Evolutionary conservation across 495 filamentous ascomycete genomes (phyloP), one percentile per base, ranked within the genome.

Genomic region (Penicillium subrubescens): DNA sequence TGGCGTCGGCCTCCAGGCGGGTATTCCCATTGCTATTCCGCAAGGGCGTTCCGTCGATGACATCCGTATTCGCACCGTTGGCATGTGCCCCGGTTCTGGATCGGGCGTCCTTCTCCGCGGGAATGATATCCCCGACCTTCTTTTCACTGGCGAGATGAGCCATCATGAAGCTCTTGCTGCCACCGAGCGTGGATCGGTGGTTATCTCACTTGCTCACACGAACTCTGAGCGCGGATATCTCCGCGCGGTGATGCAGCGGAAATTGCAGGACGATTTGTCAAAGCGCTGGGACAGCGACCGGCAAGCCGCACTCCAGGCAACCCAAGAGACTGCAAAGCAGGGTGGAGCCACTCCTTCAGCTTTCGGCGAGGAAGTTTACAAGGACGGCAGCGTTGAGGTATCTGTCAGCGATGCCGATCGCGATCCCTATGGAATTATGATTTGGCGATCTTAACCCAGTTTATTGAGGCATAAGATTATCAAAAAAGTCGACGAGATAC

Each of bases 61-160:
- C 27, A 84, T 89, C 43, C 74, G 72, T 44, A 89, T 93, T 62
- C 76, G 78, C 14, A 87, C 83, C 10, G 82, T 86, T 5, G 82
- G 84, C 17, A 83, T 98, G 43, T 97, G 94, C 66, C 94, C 95
- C 3, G 95, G 95, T 0, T 92, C 89, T 1, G 95, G 95, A 0
- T 87, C 85, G 4, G 84, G 87, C 35, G 80, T 97, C 14, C 84
- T 99, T 61, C 83, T 89, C 55, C 83, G 88, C 19, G 69, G 77
- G 19, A 77, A 78, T 14, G 80, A 84, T 27, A 83, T 89, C 5
- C 79, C 83, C 0, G 93, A 97, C 71, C 77, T 97, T 29, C 76
- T 94, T 0, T 90, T 98, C 62, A 98, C 94, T 0, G 95, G 95
- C 8, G 95, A 99, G 74, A 85, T 98, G 84, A 89, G 86, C 57